These are phyloP conservation scores for Tylopilus vinaceipallidus DNA, from an alignment of 768 basidiomycete species.

Conservation along the genomic window DNA sequence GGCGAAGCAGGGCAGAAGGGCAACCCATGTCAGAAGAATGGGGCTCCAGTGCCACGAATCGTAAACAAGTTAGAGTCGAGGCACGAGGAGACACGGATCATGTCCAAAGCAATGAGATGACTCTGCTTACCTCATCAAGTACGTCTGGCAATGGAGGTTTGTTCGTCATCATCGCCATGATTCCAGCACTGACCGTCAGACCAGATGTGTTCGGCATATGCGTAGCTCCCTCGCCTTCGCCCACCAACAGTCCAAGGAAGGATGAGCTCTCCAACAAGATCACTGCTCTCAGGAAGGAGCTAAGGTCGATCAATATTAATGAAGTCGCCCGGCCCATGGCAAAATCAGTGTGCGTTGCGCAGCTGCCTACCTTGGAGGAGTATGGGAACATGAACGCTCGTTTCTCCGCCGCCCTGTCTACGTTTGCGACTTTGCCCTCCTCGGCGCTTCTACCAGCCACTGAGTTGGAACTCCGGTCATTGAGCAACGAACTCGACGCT, in stretches of 20 bases:
- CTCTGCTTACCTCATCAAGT: not conserved
- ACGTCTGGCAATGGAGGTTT: slow-evolving; percentile 26
- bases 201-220: slow-evolving; percentile 60
- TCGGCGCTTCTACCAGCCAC: slow-evolving; percentile 39
- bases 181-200: slow-evolving; percentile 2
- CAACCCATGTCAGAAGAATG: not conserved
- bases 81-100: not conserved
- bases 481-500: slow-evolving; percentile 56
- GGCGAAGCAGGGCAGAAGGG: slow-evolving; percentile 1
- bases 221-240: slow-evolving; percentile 33
- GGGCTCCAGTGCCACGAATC: not conserved
- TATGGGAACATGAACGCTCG: slow-evolving; percentile 45
- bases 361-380: slow-evolving; percentile 52
- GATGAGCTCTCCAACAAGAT: slow-evolving; percentile 49
- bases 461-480: slow-evolving; percentile 59
- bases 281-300: slow-evolving; percentile 51
- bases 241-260: slow-evolving; percentile 39
- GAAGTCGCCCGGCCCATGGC: slow-evolving; percentile 45
- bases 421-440: slow-evolving; percentile 47
- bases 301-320: slow-evolving; percentile 61
- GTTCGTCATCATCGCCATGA: slow-evolving; percentile 2
- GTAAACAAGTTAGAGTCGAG: slow-evolving; percentile 2
- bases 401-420: slow-evolving; percentile 44
- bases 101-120: not conserved
- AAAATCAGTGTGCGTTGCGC: slow-evolving; percentile 32